Percentiles rank a stretch among this genome's conserved stretches.
phyloP scores from a whole-genome alignment of 2,329 filamentous ascomycete genomes.

The Leptographium wingfieldii region DNA sequence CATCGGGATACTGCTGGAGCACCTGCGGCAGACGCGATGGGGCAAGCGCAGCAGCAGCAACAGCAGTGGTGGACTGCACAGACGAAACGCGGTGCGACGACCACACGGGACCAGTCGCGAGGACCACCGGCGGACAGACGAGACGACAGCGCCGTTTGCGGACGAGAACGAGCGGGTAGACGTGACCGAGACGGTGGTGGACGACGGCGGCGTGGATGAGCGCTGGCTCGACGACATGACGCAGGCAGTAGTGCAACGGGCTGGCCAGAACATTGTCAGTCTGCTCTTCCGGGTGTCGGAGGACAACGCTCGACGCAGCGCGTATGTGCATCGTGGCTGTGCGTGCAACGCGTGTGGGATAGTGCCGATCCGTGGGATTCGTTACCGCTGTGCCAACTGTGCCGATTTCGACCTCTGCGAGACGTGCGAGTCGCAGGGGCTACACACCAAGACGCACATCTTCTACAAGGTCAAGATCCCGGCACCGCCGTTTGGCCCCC shows the following conservation, averaged over 20 bases:
- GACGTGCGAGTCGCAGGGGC: constrained; percentile 67
- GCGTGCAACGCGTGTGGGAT: constrained; percentile 82
- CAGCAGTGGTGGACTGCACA: constrained; percentile 6
- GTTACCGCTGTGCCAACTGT: constrained; percentile 93
- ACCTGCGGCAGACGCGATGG: constrained; percentile 7
- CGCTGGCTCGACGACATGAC: constrained; percentile 40
- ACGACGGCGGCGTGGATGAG: constrained; percentile 25
- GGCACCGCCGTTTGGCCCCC: constrained; percentile 68
- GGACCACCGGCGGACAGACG: too few relatives aligned
- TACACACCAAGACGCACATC: constrained; percentile 81
- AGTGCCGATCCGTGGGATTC: constrained; percentile 78
- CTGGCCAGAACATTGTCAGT: constrained; percentile 69
- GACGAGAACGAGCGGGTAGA: constrained; percentile 1
- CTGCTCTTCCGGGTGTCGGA: constrained; percentile 87
- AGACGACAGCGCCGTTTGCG: constrained; percentile 3
- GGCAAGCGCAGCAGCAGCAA: constrained; percentile 5
- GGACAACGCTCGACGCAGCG: constrained; percentile 76
- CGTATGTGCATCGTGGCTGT: constrained; percentile 85
- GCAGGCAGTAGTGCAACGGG: constrained; percentile 31
- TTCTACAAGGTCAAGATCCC: constrained; percentile 95
- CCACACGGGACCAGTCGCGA: neutral
- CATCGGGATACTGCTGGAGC: constrained; percentile 8
- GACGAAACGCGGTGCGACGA: constrained; percentile 13
- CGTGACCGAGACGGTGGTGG: neutral
- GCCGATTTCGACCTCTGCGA: constrained; percentile 94